Conservation (phyloP, 192 early-diverging fungal species). For the Bifiguratus adelaidae region DNA sequence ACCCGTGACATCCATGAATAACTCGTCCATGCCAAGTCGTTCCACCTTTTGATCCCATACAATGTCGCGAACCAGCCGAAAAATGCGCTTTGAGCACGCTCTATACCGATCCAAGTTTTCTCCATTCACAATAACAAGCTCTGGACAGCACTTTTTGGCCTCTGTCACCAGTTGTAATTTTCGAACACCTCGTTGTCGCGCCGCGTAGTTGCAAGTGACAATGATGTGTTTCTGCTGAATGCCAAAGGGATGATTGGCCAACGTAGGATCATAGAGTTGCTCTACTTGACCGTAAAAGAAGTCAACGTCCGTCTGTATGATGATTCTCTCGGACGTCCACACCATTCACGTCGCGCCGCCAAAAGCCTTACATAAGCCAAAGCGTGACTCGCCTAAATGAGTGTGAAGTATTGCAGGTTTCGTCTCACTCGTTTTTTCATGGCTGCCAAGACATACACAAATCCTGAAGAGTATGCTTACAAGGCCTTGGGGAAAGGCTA, state of each 20-base stretch:
- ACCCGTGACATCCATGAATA: conserved; percentile 22
- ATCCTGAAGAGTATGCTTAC: no score
- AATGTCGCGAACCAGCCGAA: conserved; percentile 10
- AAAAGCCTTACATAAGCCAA: no score
- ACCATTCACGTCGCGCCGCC: no score
- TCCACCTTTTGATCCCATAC: conserved; percentile 18
- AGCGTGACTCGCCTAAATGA: no score
- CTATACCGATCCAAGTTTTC: conserved; percentile 22
- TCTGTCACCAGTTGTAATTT: conserved; percentile 22
- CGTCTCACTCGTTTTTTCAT: no score
- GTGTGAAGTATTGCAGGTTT: no score
- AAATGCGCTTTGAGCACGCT: conserved; percentile 15
- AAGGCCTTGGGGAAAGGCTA: no score
- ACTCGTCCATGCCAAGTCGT: conserved; percentile 23
- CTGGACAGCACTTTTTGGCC: conserved; percentile 14
- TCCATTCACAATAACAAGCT: conserved; percentile 23
- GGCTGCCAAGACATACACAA: no score
- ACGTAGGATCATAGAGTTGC: conserved; percentile 5
- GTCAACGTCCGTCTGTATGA: conserved; percentile 10
- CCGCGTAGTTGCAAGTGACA: conserved; percentile 29
- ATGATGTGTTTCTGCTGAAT: conserved; percentile 20
- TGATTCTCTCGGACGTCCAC: no score
- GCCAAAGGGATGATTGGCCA: conserved; percentile 7
- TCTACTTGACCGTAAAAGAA: conserved; percentile 13
- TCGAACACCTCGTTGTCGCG: conserved; percentile 14